These are phyloP conservation scores for Ustilago lituana DNA, from an alignment of 1,284 basidiomycete species.

Conservation along the genomic window DNA sequence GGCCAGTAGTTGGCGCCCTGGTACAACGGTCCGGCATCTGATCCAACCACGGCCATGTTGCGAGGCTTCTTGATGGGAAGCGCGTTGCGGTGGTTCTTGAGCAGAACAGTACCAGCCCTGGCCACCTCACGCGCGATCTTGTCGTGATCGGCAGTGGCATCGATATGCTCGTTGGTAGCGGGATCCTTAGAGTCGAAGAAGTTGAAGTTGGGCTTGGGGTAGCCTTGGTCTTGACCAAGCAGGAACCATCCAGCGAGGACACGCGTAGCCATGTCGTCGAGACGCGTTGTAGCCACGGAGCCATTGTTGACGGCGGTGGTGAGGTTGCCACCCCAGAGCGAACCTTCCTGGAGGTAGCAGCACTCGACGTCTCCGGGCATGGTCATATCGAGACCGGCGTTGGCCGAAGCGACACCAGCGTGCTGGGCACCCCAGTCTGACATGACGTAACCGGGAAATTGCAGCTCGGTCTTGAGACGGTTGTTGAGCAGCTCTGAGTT, in stretches of 20 bases:
- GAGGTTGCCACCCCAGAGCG: slow-evolving; percentile 69
- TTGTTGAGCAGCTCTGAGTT: slow-evolving; percentile 77
- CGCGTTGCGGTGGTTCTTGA: slow-evolving; percentile 73
- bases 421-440: slow-evolving; percentile 57
- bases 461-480: slow-evolving; percentile 78
- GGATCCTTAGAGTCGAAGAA: slow-evolving; percentile 48
- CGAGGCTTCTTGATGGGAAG: slow-evolving; percentile 49
- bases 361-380: slow-evolving; percentile 67
- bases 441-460: slow-evolving; percentile 78
- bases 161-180: slow-evolving; percentile 72
- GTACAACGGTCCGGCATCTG: slow-evolving; percentile 76
- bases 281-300: slow-evolving; percentile 74
- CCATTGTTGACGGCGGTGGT: slow-evolving; percentile 76
- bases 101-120: slow-evolving; percentile 76
- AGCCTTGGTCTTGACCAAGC: slow-evolving; percentile 68
- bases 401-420: slow-evolving; percentile 69
- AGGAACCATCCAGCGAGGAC: slow-evolving; percentile 64
- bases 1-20: slow-evolving; percentile 79
- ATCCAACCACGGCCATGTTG: slow-evolving; percentile 56
- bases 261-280: slow-evolving; percentile 69
- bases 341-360: slow-evolving; percentile 35
- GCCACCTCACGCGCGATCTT: slow-evolving; percentile 77
- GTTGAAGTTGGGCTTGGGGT: slow-evolving; percentile 56
- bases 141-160: slow-evolving; percentile 80
- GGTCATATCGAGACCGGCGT: slow-evolving; percentile 75